Percentiles rank a stretch among this genome's conserved stretches.
phyloP scores from a whole-genome alignment of 495 filamentous ascomycete species.

The Penicillium coprophilum region DNA sequence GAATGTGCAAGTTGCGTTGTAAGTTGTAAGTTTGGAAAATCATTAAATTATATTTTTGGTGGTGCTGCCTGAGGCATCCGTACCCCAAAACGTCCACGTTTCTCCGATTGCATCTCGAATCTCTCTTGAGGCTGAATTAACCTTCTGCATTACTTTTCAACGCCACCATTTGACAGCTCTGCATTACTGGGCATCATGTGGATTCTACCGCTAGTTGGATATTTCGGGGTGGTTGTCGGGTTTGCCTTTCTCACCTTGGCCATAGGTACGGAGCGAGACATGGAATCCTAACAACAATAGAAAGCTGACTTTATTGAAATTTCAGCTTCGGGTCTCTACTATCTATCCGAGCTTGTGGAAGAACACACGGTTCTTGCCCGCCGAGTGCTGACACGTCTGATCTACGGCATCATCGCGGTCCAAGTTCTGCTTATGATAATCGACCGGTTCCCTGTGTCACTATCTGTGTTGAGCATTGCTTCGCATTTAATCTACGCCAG shows the following conservation, averaged over 20 bases:
- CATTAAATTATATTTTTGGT: slow-evolving; percentile 20
- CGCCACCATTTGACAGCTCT: background rate
- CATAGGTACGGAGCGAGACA: slow-evolving; percentile 61
- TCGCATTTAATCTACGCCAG: slow-evolving; percentile 87
- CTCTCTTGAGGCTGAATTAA: background rate
- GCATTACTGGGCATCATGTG: slow-evolving; percentile 60
- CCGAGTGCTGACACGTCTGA: slow-evolving; percentile 75
- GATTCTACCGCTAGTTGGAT: slow-evolving; percentile 88
- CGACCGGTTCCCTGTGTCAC: slow-evolving; percentile 76
- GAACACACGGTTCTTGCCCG: slow-evolving; percentile 94
- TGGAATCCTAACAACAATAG: slow-evolving; percentile 7
- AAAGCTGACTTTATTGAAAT: slow-evolving; percentile 13
- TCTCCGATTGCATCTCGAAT: slow-evolving; percentile 6
- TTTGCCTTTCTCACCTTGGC: slow-evolving; percentile 92
- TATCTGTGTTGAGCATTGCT: slow-evolving; percentile 71
- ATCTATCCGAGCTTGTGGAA: slow-evolving; percentile 96
- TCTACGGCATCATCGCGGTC: slow-evolving; percentile 76
- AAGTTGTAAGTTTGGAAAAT: slow-evolving; percentile 6
- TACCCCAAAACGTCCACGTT: slow-evolving; percentile 19
- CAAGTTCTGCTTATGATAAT: slow-evolving; percentile 74
- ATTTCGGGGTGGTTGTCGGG: slow-evolving; percentile 80
- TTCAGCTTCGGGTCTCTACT: slow-evolving; percentile 94
- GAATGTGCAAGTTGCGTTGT: slow-evolving; percentile 5
- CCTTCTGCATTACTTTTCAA: slow-evolving; percentile 1
- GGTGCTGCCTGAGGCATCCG: slow-evolving; percentile 30